Conservation (phyloP, 768 basidiomycete genomes). For the Crepidotus variabilis region DNA sequence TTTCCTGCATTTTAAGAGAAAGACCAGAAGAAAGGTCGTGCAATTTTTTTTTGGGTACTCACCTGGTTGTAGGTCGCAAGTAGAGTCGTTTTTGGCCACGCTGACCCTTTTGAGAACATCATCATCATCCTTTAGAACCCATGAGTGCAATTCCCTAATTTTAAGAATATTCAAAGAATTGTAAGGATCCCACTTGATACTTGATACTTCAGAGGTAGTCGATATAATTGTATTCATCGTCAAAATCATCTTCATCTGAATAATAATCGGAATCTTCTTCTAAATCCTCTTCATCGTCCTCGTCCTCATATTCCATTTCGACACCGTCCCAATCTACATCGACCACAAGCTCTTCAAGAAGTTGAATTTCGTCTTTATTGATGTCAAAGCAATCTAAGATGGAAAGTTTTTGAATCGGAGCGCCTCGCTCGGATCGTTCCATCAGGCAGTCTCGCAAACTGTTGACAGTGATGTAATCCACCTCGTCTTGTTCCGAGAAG, state of each 20-base stretch:
- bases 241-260: neutral
- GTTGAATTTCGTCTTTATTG: neutral
- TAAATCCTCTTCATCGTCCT: neutral
- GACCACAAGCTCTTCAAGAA: conserved; percentile 3
- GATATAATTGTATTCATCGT: too few species aligned
- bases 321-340: conserved; percentile 6
- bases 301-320: neutral
- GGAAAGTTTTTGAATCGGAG: neutral
- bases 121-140: too few species aligned
- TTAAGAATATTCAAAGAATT: too few species aligned
- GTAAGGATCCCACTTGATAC: too few species aligned
- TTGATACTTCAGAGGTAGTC: too few species aligned
- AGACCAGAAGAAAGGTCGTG: too few species aligned
- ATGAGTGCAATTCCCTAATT: too few species aligned
- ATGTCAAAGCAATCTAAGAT: neutral
- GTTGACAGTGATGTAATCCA: neutral
- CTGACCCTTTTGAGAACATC: too few species aligned
- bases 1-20: too few species aligned
- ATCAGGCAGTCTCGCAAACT: conserved; percentile 1
- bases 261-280: neutral
- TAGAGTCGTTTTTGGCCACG: too few species aligned
- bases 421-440: neutral
- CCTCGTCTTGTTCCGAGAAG: neutral
- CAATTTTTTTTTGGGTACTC: too few species aligned
- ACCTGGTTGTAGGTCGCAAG: too few species aligned